Conservation (phyloP, 177 flowering plant species). For the Vitis hybrid region DNA sequence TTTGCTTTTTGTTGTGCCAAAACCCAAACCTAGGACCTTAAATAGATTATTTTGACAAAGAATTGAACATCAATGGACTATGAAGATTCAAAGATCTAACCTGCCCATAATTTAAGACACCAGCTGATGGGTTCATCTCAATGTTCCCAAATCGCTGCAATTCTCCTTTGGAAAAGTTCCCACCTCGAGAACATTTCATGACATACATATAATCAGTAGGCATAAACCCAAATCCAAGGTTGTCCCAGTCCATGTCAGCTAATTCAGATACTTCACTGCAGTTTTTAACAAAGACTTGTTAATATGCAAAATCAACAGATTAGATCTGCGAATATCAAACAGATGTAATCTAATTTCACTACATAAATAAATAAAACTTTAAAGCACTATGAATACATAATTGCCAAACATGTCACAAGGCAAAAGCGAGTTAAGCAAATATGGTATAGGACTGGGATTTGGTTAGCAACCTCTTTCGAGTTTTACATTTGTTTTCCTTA, state of each 20-base stretch:
- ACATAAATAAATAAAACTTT: background rate
- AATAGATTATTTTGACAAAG: background rate
- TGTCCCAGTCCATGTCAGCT: constrained; percentile 70
- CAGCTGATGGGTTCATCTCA: constrained; percentile 71
- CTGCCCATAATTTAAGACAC: constrained; percentile 79
- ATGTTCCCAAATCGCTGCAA: constrained; percentile 66
- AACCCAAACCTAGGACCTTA: background rate
- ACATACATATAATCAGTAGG: constrained; percentile 76
- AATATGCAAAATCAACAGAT: constrained; percentile 6
- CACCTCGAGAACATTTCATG: constrained; percentile 52
- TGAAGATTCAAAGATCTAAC: constrained; percentile 25
- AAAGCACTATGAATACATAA: background rate
- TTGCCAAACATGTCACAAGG: background rate
- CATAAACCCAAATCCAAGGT: constrained; percentile 57
- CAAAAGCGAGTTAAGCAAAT: background rate
- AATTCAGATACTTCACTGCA: constrained; percentile 25
- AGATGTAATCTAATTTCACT: background rate
- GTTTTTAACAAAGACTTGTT: constrained; percentile 6
- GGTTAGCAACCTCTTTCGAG: too few relatives aligned
- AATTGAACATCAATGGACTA: background rate
- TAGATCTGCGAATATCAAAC: background rate
- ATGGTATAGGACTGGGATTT: too few relatives aligned
- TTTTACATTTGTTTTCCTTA: too few relatives aligned
- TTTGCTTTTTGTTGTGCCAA: background rate
- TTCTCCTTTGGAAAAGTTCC: constrained; percentile 53